phyloP scores from a whole-genome alignment of 148 eudicot genomes.

The Diospyros kaki region DNA sequence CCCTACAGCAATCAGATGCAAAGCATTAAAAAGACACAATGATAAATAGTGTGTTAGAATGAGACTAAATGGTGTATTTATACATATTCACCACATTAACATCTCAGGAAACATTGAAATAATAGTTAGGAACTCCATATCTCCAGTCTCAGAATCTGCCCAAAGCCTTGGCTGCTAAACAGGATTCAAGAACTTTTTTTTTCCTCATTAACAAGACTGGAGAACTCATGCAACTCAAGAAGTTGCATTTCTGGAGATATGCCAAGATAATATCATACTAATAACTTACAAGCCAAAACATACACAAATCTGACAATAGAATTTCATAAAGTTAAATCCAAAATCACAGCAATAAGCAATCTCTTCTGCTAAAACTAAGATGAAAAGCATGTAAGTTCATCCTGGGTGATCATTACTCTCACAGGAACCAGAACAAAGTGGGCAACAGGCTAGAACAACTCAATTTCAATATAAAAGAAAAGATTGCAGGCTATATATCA shows the following conservation, averaged over 20 bases:
- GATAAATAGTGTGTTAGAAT: neutral
- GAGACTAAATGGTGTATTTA: neutral
- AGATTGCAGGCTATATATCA: neutral
- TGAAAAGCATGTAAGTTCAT: neutral
- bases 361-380: neutral
- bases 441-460: neutral
- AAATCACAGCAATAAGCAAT: neutral
- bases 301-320: neutral
- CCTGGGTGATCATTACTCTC: neutral
- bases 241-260: neutral
- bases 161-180: neutral
- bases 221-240: neutral
- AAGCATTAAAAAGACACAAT: neutral
- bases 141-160: neutral
- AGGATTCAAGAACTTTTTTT: too few relatives aligned
- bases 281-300: neutral
- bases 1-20: slow-evolving; percentile 31
- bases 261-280: too few relatives aligned
- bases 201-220: neutral
- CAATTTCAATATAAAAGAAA: neutral
- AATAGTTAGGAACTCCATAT: neutral
- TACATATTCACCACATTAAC: neutral
- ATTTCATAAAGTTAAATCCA: neutral
- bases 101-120: neutral
- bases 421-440: neutral